Base-by-base conservation (phyloP, 768 basidiomycete genomes). In the Auriscalpium orientale region DNA sequence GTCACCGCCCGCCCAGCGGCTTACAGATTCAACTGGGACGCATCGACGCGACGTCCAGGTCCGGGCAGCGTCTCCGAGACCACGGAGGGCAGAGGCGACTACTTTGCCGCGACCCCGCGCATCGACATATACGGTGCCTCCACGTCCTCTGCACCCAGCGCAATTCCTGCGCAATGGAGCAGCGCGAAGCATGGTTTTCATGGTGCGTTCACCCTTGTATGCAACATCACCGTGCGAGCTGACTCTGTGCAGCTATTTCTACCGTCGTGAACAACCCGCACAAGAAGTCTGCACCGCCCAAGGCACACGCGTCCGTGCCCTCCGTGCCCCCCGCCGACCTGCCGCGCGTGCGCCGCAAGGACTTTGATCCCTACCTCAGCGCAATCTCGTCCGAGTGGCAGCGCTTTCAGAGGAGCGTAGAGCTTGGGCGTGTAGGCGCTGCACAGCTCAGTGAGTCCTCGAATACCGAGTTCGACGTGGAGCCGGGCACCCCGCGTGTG, bases 261-360 rank as follows among this genome's bases (percentile, higher is more conserved):
- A 94, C 91, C 16, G 90, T 97, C 28, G 80, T 97, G 51, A 94
- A 94, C 64, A 93, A 89, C 64, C 95, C 95, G 1, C 85, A 87
- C 65, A 89, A 86, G 70, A 80, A 77, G 37, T 85, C 88, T 49
- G 86, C 88, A 8, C 92, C 95, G 12, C 88, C 95, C 34, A 91
- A 95, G 67, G 83, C 92, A 0, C 90, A 95, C 62, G 89, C 92
- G 1, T 70, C 84, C 0, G 74, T 98, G 16, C 87, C 90, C 1
- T 69, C 86, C 36, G 83, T 84, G 3, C 79, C 80, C 2, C 81
- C 85, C 8, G 85, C 87, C 1, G 83, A 85, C 56, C 79, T 95
- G 8, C 88, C 90, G 34, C 87, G 89, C 53, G 87, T 94, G 9
- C 79, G 81, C 49, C 78, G 87, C 55, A 86, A 83, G 64, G 91